Conservation (phyloP, 768 basidiomycete species). For the Pilatotrama ljubarskyi region DNA sequence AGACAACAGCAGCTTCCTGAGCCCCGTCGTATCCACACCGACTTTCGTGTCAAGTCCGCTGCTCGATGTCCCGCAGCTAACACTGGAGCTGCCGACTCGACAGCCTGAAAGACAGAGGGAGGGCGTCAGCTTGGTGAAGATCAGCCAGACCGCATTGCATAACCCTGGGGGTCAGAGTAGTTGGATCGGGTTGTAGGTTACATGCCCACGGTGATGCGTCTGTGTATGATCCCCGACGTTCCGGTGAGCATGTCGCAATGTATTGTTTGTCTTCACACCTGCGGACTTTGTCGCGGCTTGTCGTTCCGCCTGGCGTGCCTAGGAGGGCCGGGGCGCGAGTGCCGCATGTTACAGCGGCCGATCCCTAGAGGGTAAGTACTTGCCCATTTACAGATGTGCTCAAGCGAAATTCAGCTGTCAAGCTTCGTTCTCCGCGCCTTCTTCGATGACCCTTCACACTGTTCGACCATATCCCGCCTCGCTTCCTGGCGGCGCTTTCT, state of each 20-base stretch:
- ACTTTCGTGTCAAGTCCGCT: constrained; percentile 59
- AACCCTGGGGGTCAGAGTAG: constrained; percentile 89
- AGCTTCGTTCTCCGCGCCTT: background rate
- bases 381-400: background rate
- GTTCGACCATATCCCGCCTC: background rate
- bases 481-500: background rate
- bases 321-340: too few relatives aligned
- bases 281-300: too few relatives aligned
- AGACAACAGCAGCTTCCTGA: constrained; percentile 19
- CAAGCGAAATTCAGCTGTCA: background rate
- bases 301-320: too few relatives aligned
- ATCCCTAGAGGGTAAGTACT: background rate
- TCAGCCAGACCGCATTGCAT: constrained; percentile 91
- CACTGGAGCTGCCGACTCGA: constrained; percentile 43
- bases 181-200: constrained; percentile 80
- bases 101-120: constrained; percentile 23
- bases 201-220: too few relatives aligned
- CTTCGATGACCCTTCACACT: constrained; percentile 16
- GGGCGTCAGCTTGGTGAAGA: constrained; percentile 66
- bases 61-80: constrained; percentile 48
- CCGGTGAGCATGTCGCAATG: constrained; percentile 2
- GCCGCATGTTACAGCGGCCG: background rate
- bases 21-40: constrained; percentile 24
- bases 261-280: background rate
- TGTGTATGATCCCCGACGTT: background rate